phyloP scores from a whole-genome alignment of 306 rosid genomes.

The Quercus aquifolioides region DNA sequence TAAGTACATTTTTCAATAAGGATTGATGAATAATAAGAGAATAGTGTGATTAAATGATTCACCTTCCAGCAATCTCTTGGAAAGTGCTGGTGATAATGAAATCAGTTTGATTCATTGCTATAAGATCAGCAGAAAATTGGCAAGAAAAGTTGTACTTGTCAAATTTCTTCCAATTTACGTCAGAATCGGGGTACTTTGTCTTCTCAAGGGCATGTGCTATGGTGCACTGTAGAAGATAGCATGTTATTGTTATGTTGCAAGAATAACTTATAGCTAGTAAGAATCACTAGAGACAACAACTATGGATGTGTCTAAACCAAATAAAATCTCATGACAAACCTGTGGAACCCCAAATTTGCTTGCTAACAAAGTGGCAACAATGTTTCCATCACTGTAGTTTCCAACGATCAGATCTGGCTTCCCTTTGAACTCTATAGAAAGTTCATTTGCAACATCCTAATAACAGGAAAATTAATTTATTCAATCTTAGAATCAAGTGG shows the following conservation, averaged over 20 bases:
- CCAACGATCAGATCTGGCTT: conserved; percentile 97
- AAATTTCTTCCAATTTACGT: conserved; percentile 87
- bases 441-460: conserved; percentile 89
- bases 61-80: conserved; percentile 99
- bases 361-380: conserved; percentile 92
- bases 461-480: background rate
- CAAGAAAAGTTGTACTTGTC: conserved; percentile 92
- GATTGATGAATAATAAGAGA: background rate
- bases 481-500: background rate
- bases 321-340: conserved; percentile 35
- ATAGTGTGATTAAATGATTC: background rate
- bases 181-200: conserved; percentile 96
- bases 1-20: no score
- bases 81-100: conserved; percentile 95
- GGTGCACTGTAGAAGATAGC: conserved; percentile 60
- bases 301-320: background rate
- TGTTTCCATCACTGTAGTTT: conserved; percentile 98
- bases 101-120: conserved; percentile 99
- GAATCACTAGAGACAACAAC: background rate
- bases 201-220: conserved; percentile 99
- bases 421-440: conserved; percentile 79
- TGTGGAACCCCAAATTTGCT: conserved; percentile 87
- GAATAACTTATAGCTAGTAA: background rate
- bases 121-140: conserved; percentile 98
- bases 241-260: no score